Base-by-base conservation (phyloP, 1,284 basidiomycete genomes). In the Trichosporon faecale region DNA sequence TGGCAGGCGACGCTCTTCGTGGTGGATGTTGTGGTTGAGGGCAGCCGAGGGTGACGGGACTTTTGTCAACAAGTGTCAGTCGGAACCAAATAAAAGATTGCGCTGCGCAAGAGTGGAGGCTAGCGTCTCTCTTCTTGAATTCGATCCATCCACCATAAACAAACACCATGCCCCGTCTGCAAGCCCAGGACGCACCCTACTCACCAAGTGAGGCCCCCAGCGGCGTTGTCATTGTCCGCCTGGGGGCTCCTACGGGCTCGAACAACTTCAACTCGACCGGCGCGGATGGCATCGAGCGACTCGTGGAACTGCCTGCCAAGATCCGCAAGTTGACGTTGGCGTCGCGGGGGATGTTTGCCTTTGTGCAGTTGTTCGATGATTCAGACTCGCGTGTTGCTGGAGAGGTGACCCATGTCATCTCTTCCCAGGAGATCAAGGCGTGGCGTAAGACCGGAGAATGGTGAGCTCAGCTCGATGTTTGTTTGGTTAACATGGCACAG, bases 401-500 rank as follows among this genome's bases (percentile, higher is more conserved):
- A 6, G 80, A 82, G 73, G 77, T 82, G 23, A 70, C 78, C 1
- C 72, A 74, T 65, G 73, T 82, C 9, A 66, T 80, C 12, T 71
- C 72, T 5, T 73, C 70, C 9, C 57, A 68, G 3, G 79, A 82
- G 69, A 75, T 82, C 55, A 80, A 78, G 70, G 69, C 73, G 16
- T 82, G 76, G 76, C 74, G 77, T 37, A 74, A 74, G 67, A 66
- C 74, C 21, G 80, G 79, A 14, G 76, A 77, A 44, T 82, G 80
- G 80, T 82, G 44, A 65, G 80, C 76, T 6, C 1, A 23, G 14
- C 35, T 12, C 21, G 6, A 11, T 29, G 8, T 7, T 37, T 16
- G 12, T 12, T 7, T n/a, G 29, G 29, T 29, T 61, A 8, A 61
- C 18, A 0, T 37, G 14, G 3, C 18, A 8, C 64, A 67, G 61